phyloP scores from a whole-genome alignment of 257 asterid species.

The Nicotiana benthamiana region DNA sequence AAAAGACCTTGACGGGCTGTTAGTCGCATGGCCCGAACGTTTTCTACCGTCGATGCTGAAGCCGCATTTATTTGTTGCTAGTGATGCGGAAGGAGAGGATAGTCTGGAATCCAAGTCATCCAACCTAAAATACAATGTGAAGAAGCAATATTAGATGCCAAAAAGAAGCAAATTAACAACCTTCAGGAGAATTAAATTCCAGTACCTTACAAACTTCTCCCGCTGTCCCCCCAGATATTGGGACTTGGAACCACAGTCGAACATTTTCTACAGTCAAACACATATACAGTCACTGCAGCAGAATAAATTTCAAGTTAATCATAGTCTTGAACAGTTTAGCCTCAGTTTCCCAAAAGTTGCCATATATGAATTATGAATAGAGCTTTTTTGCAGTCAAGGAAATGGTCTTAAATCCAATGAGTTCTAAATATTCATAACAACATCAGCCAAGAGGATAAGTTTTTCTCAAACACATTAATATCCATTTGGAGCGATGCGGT shows the following conservation, averaged over 20 bases:
- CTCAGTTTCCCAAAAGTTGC: not conserved
- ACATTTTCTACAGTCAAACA: slow-evolving; percentile 44
- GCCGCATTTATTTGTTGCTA: slow-evolving; percentile 67
- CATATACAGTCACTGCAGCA: slow-evolving; percentile 41
- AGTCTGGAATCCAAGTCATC: slow-evolving; percentile 84
- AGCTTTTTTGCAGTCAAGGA: not conserved
- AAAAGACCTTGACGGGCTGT: slow-evolving; percentile 57
- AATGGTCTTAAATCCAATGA: not conserved
- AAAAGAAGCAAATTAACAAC: not conserved
- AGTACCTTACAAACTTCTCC: slow-evolving; percentile 84
- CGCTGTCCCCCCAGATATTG: slow-evolving; percentile 65
- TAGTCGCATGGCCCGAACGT: slow-evolving; percentile 41
- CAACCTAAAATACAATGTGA: slow-evolving; percentile 45
- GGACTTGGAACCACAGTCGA: slow-evolving; percentile 68
- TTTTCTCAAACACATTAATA: not conserved
- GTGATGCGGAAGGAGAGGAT: slow-evolving; percentile 74
- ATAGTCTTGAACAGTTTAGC: not conserved
- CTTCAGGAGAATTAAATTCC: not conserved
- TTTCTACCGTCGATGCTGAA: slow-evolving; percentile 59
- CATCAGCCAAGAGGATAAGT: not conserved
- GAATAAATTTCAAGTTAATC: slow-evolving; percentile 11
- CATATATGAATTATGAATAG: not conserved
- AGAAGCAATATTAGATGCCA: slow-evolving; percentile 4
- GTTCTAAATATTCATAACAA: not conserved
- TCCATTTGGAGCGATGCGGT: not conserved